phyloP scores from a whole-genome alignment of 352 stramenopile species.

The Phytopythium kandeliae region DNA sequence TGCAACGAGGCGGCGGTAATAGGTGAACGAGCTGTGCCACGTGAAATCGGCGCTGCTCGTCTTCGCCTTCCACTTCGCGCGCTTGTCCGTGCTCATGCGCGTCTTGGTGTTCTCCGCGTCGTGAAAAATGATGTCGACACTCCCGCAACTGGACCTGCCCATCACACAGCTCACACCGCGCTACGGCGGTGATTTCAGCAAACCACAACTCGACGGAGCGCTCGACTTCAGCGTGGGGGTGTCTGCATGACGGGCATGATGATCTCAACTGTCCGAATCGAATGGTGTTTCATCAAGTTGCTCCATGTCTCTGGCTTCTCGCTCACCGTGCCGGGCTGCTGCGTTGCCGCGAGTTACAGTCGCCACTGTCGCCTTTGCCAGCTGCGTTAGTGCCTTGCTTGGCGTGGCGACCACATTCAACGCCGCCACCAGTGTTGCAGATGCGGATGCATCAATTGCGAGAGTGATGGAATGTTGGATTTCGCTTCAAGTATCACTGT shows the following conservation, averaged over 20 bases:
- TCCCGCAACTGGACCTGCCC: conserved; percentile 65
- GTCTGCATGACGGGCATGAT: conserved; percentile 70
- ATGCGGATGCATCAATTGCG: too few species aligned
- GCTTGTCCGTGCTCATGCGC: conserved; percentile 45
- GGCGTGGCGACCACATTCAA: too few species aligned
- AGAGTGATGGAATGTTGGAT: too few species aligned
- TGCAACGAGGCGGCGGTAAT: too few species aligned
- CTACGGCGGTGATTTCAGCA: conserved; percentile 75
- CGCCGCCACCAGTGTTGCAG: too few species aligned
- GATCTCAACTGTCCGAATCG: conserved; percentile 50
- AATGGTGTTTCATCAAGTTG: conserved; percentile 72
- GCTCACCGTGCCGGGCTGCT: conserved; percentile 31
- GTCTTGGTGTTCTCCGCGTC: conserved; percentile 55
- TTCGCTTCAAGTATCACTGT: too few species aligned
- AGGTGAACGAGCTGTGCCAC: conserved; percentile 58
- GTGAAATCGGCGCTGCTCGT: conserved; percentile 49
- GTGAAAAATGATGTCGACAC: conserved; percentile 51
- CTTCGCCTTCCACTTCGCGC: conserved; percentile 42
- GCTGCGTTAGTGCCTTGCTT: too few species aligned
- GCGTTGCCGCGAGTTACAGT: conserved; percentile 1
- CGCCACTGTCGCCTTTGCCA: too few species aligned
- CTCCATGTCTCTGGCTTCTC: conserved; percentile 41
- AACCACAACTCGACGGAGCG: conserved; percentile 73
- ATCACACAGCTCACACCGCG: conserved; percentile 60
- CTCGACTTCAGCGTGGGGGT: conserved; percentile 53